A percentile compares a stretch with the other conserved stretches of the same genome.
These are phyloP conservation scores for Colletotrichum coccodes DNA, from an alignment of 2,329 filamentous ascomycete genomes.

Conservation along the genomic window DNA sequence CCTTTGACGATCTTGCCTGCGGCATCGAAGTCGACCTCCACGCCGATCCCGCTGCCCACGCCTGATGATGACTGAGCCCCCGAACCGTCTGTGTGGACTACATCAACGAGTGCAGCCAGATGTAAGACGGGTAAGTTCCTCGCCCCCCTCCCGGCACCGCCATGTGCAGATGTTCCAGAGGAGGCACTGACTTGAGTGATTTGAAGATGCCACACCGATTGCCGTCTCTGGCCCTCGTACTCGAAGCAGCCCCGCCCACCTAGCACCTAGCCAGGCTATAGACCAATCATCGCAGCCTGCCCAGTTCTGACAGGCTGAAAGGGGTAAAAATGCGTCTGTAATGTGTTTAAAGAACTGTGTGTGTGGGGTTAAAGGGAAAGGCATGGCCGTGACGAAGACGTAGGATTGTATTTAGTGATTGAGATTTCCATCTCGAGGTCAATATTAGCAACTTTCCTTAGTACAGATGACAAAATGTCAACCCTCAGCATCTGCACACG, in stretches of 20 bases:
- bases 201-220: constrained; percentile 28
- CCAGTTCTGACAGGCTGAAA: neutral
- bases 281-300: neutral
- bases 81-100: constrained; percentile 37
- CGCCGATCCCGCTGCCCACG: neutral
- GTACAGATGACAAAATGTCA: no score
- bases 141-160: neutral
- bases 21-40: neutral
- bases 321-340: neutral
- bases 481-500: no score
- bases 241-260: constrained; percentile 30
- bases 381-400: neutral
- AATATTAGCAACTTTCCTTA: no score
- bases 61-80: constrained; percentile 35
- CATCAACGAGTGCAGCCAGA: constrained; percentile 33
- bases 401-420: no score
- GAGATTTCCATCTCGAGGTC: neutral
- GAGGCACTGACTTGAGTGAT: neutral
- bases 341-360: neutral
- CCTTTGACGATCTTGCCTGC: neutral
- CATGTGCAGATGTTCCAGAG: constrained; percentile 21
- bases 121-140: constrained; percentile 37
- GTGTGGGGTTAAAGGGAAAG: no score
- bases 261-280: neutral
- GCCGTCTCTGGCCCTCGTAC: constrained; percentile 34